Evolutionary conservation across 2,329 filamentous ascomycete species (phyloP).

Genomic region (Aaosphaeria pasadenensis): DNA sequence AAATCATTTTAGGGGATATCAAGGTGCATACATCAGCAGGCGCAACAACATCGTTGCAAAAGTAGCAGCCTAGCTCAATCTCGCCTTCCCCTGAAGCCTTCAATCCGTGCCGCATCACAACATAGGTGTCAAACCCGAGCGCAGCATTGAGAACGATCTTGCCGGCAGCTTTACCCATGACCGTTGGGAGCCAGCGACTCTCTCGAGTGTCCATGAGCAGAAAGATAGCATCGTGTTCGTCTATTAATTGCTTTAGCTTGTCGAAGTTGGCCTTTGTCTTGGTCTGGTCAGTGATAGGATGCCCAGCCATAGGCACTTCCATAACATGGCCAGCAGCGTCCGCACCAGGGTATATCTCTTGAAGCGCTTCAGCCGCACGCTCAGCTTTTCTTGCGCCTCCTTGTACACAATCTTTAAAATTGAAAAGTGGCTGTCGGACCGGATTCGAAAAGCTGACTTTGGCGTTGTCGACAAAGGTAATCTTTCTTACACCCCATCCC

Average conservation of each 20-base stretch:
- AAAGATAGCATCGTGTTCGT: slow-evolving; percentile 88
- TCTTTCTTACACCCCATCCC: slow-evolving; percentile 93
- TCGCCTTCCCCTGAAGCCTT: slow-evolving; percentile 49
- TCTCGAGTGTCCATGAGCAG: slow-evolving; percentile 97
- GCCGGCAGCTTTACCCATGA: slow-evolving; percentile 88
- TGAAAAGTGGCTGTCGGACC: slow-evolving; percentile 88
- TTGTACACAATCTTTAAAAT: slow-evolving; percentile 81
- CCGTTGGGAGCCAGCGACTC: slow-evolving; percentile 89
- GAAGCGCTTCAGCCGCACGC: slow-evolving; percentile 74
- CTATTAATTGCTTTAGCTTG: slow-evolving; percentile 69
- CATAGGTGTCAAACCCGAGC: slow-evolving; percentile 92
- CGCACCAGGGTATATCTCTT: slow-evolving; percentile 86
- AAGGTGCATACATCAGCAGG: slow-evolving; percentile 74
- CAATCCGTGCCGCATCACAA: slow-evolving; percentile 93
- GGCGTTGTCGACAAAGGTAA: slow-evolving; percentile 94
- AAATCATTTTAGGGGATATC: not conserved
- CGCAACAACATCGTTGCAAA: slow-evolving; percentile 96
- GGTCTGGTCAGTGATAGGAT: slow-evolving; percentile 73
- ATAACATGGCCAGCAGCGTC: slow-evolving; percentile 76
- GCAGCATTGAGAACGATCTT: slow-evolving; percentile 98
- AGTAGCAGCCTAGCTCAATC: slow-evolving; percentile 85
- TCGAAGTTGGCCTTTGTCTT: slow-evolving; percentile 73
- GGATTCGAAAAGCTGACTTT: slow-evolving; percentile 94
- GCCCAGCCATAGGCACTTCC: slow-evolving; percentile 92
- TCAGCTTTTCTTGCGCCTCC: slow-evolving; percentile 82